Evolutionary conservation across 352 stramenopile species (phyloP), one percentile per base, ranked within the genome.

Genomic region (Lagenidium giganteum): DNA sequence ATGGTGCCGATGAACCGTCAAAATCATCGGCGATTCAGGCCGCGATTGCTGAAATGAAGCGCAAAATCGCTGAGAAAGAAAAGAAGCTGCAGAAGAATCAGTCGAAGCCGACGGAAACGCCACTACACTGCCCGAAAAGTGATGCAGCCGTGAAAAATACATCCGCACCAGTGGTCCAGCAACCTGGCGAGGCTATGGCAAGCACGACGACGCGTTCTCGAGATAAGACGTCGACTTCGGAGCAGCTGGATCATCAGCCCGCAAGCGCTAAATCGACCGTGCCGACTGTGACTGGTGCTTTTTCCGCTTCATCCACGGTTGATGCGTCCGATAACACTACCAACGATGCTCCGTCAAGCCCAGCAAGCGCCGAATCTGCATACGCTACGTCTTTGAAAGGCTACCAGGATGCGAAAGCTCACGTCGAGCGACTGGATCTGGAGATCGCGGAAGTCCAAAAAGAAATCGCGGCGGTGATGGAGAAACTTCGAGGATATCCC

Each of bases 1-100:
- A n/a, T n/a, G n/a, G n/a, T n/a, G n/a, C n/a, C n/a, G n/a, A n/a
- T n/a, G 23, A 46, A 20, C 11, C 39, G 32, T 13, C 11, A 17
- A 17, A 12, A 38, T 21, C 9, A 21, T 35, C 18, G 12, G 54
- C 17, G 29, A 28, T 66, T 5, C 46, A 51, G 26, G 37, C 41
- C 6, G 33, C 38, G 29, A 64, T 67, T 23, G 54, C 47, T 11
- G 48, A 43, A 5, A 60, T 67, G 58, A 67, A 67, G 49, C 44
- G 57, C 33, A 35, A 37, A 6, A 67, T 67, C n/a, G 58, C 58
- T 2, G 58, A 64, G 36, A 46, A 34, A 13, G 49, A 51, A 18
- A 60, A 60, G 43, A 39, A 27, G 5, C 8, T 34, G 13, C 18
- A 26, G 26, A 25, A 18, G 13, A 23, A n/a, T 0, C 22, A 14